Conservation (phyloP, 2,329 filamentous ascomycete species). For the Periconia macrospinosa region DNA sequence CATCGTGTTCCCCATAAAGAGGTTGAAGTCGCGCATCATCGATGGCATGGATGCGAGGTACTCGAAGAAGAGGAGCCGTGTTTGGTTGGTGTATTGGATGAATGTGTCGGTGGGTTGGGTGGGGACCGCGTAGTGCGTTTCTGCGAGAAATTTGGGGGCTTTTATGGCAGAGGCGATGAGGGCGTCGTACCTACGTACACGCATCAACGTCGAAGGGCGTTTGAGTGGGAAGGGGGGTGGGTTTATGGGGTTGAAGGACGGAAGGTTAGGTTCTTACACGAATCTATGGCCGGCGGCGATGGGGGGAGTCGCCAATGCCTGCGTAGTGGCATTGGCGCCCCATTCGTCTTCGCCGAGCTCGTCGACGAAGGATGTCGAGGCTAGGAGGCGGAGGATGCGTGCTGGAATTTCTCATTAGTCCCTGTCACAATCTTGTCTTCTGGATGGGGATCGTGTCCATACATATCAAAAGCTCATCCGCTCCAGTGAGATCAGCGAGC, state of each 20-base stretch:
- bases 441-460: background rate
- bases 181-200: constrained; percentile 6
- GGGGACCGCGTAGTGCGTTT: constrained; percentile 9
- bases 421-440: too few species aligned
- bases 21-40: constrained; percentile 13
- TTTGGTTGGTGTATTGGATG: constrained; percentile 11
- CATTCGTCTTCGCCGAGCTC: constrained; percentile 4
- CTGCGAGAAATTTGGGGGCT: constrained; percentile 11
- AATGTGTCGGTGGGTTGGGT: constrained; percentile 10
- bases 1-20: constrained; percentile 19
- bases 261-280: constrained; percentile 3
- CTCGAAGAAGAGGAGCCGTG: constrained; percentile 6
- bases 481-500: background rate
- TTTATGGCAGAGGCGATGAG: constrained; percentile 10
- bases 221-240: background rate
- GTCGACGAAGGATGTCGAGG: constrained; percentile 9
- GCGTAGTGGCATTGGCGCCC: constrained; percentile 11
- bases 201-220: background rate
- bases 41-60: background rate
- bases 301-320: constrained; percentile 10
- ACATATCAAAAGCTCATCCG: constrained; percentile 12
- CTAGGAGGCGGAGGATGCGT: constrained; percentile 14
- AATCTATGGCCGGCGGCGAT: constrained; percentile 15
- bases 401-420: background rate
- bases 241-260: background rate